These are phyloP conservation scores for Fraxinus pennsylvanica DNA, from an alignment of 257 asterid species.

Conservation along the genomic window DNA sequence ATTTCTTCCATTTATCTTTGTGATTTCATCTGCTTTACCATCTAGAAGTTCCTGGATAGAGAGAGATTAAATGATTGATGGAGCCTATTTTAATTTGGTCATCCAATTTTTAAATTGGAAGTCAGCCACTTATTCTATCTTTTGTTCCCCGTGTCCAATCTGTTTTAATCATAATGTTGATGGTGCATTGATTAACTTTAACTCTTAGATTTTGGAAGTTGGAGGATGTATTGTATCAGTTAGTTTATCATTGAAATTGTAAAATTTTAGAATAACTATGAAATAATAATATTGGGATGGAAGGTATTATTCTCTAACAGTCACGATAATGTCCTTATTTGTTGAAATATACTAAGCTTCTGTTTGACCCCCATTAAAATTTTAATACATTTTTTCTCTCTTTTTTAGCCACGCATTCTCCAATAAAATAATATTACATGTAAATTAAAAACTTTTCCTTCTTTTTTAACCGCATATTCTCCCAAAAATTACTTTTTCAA, in stretches of 20 bases:
- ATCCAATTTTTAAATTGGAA: neutral
- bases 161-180: neutral
- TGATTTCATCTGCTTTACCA: neutral
- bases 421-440: no score
- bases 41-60: no score
- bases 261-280: neutral
- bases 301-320: neutral
- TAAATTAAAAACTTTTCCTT: no score
- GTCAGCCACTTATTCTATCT: neutral
- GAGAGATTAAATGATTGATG: no score
- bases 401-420: no score
- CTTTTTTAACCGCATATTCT: no score
- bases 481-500: no score
- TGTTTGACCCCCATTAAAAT: no score
- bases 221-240: neutral
- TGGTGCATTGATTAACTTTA: neutral
- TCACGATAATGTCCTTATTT: neutral
- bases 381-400: no score
- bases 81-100: neutral
- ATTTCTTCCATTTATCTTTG: slow-evolving; percentile 10
- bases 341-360: neutral
- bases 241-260: neutral
- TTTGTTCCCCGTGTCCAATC: neutral
- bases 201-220: neutral
- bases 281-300: neutral